Conservation (phyloP, 2,329 filamentous ascomycete species). For the Trichophyton mentagrophytes region DNA sequence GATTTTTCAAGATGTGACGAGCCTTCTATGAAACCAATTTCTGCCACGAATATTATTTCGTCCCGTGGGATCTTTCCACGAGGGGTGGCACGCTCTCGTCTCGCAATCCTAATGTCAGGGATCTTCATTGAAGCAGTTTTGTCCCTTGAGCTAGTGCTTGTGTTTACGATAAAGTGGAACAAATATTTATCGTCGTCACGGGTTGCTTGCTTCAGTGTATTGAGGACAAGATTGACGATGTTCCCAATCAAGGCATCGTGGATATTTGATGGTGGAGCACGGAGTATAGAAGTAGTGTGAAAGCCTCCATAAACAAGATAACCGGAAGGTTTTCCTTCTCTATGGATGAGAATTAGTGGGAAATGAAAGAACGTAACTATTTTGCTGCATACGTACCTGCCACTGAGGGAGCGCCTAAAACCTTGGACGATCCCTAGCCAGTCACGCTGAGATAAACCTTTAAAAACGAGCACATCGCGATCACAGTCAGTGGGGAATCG, state of each 20-base stretch:
- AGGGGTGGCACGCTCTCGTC: neutral
- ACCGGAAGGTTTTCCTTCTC: neutral
- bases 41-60: neutral
- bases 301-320: neutral
- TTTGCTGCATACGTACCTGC: neutral
- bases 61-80: neutral
- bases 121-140: neutral
- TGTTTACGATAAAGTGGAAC: neutral
- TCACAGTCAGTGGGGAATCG: neutral
- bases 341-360: neutral
- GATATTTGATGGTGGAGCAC: neutral
- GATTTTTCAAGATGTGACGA: neutral
- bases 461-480: neutral
- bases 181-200: neutral
- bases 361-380: neutral
- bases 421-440: neutral
- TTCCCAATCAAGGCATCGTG: neutral
- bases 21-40: neutral
- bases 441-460: neutral
- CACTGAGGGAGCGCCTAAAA: neutral
- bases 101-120: neutral
- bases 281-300: neutral
- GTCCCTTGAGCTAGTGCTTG: neutral
- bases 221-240: neutral
- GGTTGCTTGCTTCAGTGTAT: neutral